phyloP scores from a whole-genome alignment of 2,329 filamentous ascomycete genomes.

The Cryphonectria japonica region DNA sequence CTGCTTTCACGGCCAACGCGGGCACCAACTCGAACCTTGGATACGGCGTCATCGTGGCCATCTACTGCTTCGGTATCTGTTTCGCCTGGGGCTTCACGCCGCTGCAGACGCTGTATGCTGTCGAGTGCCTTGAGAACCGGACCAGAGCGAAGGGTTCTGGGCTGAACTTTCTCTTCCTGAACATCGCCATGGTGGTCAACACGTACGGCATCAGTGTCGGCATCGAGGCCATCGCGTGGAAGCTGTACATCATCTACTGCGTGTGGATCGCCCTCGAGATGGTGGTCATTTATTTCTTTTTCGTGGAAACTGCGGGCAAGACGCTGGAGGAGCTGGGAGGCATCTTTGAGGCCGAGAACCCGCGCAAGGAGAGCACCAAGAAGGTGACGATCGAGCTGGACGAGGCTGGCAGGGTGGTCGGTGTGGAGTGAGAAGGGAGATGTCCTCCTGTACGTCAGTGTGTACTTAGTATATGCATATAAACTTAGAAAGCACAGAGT shows the following conservation, averaged over 20 bases:
- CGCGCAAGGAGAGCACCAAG: conserved; percentile 25
- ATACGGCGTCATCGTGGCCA: conserved; percentile 27
- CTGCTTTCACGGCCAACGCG: conserved; percentile 47
- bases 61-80: conserved; percentile 54
- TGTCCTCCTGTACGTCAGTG: not conserved
- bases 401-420: conserved; percentile 24
- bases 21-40: conserved; percentile 36
- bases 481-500: too few relatives aligned
- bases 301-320: conserved; percentile 51
- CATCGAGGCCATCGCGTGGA: conserved; percentile 52
- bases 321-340: conserved; percentile 26
- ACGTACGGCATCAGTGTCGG: conserved; percentile 49
- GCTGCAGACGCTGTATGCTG: conserved; percentile 49
- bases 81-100: conserved; percentile 56
- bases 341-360: conserved; percentile 25
- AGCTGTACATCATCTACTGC: conserved; percentile 55
- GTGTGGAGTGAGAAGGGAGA: conserved; percentile 16
- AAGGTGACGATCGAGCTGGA: conserved; percentile 27
- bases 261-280: conserved; percentile 46
- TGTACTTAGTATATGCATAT: not conserved
- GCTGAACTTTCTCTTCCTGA: conserved; percentile 47
- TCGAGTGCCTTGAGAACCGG: conserved; percentile 46
- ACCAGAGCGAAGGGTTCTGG: conserved; percentile 48
- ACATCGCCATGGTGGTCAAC: conserved; percentile 48
- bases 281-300: conserved; percentile 49